Evolutionary conservation across 371 early-diverging fungal genomes (phyloP).

Genomic region (Actinomucor elegans): DNA sequence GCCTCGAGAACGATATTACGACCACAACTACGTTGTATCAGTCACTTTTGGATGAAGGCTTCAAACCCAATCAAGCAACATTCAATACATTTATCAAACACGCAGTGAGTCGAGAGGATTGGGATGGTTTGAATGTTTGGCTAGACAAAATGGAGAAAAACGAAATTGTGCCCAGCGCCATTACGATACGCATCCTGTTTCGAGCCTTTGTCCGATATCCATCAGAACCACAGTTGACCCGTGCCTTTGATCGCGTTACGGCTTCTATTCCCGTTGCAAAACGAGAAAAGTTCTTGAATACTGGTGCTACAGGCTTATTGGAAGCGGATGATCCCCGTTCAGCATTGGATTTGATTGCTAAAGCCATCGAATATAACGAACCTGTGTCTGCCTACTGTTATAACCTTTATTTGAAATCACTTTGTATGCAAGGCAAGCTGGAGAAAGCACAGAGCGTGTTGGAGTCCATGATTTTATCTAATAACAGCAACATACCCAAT

Average conservation of each 20-base stretch:
- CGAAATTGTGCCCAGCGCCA: slow-evolving; percentile 8
- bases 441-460: slow-evolving; percentile 28
- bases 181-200: slow-evolving; percentile 35
- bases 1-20: background rate
- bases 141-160: slow-evolving; percentile 17
- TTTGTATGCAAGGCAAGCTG: slow-evolving; percentile 27
- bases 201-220: slow-evolving; percentile 10
- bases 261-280: background rate
- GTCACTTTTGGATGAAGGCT: slow-evolving; percentile 8
- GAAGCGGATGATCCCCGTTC: slow-evolving; percentile 20
- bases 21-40: slow-evolving; percentile 4
- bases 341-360: slow-evolving; percentile 23
- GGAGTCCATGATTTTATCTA: slow-evolving; percentile 20
- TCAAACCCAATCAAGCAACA: slow-evolving; percentile 35
- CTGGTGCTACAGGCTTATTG: slow-evolving; percentile 21
- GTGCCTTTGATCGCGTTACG: slow-evolving; percentile 26
- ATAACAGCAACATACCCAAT: slow-evolving; percentile 24
- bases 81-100: slow-evolving; percentile 40
- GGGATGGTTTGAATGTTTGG: slow-evolving; percentile 31
- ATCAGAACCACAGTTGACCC: slow-evolving; percentile 1
- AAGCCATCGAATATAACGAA: slow-evolving; percentile 10
- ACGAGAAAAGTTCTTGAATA: slow-evolving; percentile 15
- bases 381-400: slow-evolving; percentile 23
- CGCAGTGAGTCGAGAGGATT: slow-evolving; percentile 11
- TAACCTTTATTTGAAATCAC: slow-evolving; percentile 30